These are phyloP conservation scores for Pleurotus tuber-regium DNA, from an alignment of 768 basidiomycete genomes.

Conservation along the genomic window DNA sequence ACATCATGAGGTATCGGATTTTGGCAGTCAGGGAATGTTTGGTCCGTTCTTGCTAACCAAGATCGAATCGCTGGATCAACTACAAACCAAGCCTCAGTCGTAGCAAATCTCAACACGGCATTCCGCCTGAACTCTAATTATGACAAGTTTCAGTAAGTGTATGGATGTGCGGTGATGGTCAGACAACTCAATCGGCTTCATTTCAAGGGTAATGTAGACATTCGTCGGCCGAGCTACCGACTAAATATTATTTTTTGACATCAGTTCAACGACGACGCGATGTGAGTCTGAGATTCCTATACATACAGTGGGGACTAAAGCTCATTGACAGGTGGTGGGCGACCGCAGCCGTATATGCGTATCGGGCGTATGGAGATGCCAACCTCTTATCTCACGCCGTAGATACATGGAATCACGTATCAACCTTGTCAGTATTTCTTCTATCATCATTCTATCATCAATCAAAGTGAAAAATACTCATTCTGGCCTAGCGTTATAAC, in stretches of 20 bases:
- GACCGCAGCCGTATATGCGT: constrained; percentile 46
- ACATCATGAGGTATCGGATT: constrained; percentile 40
- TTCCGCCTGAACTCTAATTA: constrained; percentile 37
- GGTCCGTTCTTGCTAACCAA: constrained; percentile 48
- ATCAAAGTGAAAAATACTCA: too few species aligned
- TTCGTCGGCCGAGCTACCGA: not conserved
- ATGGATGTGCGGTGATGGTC: too few species aligned
- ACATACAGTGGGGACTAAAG: not conserved
- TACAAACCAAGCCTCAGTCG: constrained; percentile 34
- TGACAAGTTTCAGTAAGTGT: constrained; percentile 39
- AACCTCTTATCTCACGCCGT: constrained; percentile 41
- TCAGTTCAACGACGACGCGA: constrained; percentile 47
- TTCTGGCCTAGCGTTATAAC: constrained; percentile 41
- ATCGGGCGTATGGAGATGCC: constrained; percentile 44
- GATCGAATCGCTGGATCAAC: constrained; percentile 37
- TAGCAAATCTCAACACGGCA: constrained; percentile 38
- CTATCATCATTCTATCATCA: not conserved
- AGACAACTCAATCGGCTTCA: too few species aligned
- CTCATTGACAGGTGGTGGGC: constrained; percentile 46
- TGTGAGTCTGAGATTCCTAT: constrained; percentile 25
- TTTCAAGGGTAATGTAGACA: too few species aligned
- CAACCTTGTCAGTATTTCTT: constrained; percentile 37
- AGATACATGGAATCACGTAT: constrained; percentile 47
- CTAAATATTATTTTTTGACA: not conserved
- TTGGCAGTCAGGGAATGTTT: constrained; percentile 54